These are phyloP conservation scores for Lagenidium sp. DNA, from an alignment of 352 stramenopile species.

Conservation along the genomic window DNA sequence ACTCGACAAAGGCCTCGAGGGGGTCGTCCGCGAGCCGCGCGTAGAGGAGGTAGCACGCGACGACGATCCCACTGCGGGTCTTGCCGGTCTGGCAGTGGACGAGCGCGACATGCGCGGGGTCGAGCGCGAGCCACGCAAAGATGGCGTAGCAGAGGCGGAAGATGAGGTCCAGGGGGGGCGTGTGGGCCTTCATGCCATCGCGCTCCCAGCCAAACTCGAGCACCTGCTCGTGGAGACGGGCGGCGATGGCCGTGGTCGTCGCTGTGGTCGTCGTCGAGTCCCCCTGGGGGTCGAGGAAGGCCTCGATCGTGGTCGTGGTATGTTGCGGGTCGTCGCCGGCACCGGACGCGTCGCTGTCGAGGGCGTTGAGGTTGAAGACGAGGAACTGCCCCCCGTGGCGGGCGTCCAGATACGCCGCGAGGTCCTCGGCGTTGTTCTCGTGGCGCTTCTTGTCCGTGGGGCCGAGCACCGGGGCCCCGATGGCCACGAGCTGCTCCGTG, in stretches of 20 bases:
- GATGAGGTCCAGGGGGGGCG: constrained; percentile 69
- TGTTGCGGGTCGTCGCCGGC: constrained; percentile 5
- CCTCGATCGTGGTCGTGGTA: no score
- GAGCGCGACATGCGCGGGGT: constrained; percentile 72
- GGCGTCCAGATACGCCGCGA: constrained; percentile 46
- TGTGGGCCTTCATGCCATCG: constrained; percentile 77
- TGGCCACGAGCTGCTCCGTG: constrained; percentile 51
- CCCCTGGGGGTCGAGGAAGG: no score
- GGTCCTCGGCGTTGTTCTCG: constrained; percentile 59
- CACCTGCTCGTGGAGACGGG: constrained; percentile 67
- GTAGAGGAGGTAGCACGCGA: constrained; percentile 92
- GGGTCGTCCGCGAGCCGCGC: constrained; percentile 50
- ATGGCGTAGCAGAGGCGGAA: constrained; percentile 92
- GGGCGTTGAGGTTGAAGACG: constrained; percentile 72
- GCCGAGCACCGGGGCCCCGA: constrained; percentile 35
- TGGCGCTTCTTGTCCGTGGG: constrained; percentile 69
- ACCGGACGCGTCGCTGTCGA: constrained; percentile 20
- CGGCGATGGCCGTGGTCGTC: constrained; percentile 19
- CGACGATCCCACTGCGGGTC: constrained; percentile 88
- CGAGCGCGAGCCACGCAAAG: constrained; percentile 85
- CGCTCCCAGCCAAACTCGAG: constrained; percentile 81
- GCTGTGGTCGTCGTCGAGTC: background rate
- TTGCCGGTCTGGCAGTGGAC: constrained; percentile 91
- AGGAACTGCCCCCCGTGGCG: constrained; percentile 54
- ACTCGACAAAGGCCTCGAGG: constrained; percentile 86